A percentile compares a stretch with the other conserved stretches of the same genome.
Conservation (phyloP, 2,329 filamentous ascomycete genomes). For the Ceratocystis colombiana region DNA sequence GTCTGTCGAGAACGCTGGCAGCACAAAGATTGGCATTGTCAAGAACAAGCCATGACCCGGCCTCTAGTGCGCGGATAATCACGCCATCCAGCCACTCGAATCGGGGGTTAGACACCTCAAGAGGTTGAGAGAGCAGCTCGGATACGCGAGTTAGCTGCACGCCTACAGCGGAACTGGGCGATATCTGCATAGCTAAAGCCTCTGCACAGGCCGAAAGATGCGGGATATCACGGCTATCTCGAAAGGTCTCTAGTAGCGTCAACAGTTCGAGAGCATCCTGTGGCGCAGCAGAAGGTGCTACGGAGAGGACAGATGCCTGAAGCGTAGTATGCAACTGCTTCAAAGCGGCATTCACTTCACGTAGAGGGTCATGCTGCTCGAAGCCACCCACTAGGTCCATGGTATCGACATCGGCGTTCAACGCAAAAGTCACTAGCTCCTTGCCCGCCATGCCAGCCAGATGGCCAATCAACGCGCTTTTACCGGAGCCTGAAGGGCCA, state of each 20-base stretch:
- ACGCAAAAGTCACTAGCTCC: constrained; percentile 66
- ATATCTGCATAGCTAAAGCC: constrained; percentile 35
- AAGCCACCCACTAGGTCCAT: constrained; percentile 97
- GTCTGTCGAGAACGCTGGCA: constrained; percentile 81
- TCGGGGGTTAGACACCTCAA: constrained; percentile 58
- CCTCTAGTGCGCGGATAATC: constrained; percentile 74
- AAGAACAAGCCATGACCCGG: constrained; percentile 84
- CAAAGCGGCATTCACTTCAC: constrained; percentile 53
- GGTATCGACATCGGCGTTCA: constrained; percentile 92
- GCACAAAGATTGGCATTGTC: constrained; percentile 97
- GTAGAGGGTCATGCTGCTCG: constrained; percentile 78
- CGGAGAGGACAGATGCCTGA: constrained; percentile 41
- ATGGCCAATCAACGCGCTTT: constrained; percentile 68
- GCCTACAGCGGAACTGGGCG: constrained; percentile 39
- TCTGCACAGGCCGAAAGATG: constrained; percentile 35
- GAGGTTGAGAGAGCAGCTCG: constrained; percentile 42
- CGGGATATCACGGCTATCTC: constrained; percentile 30
- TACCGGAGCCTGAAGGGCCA: constrained; percentile 75
- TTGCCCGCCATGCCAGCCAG: constrained; percentile 71
- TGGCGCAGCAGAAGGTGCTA: constrained; percentile 41
- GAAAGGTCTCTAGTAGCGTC: constrained; percentile 38
- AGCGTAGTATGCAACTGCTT: constrained; percentile 43
- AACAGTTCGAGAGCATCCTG: constrained; percentile 42
- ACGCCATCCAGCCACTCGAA: constrained; percentile 97
- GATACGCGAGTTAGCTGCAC: constrained; percentile 41